Evolutionary conservation across 2,329 filamentous ascomycete species (phyloP).

Genomic region (Colletotrichum tofieldiae): DNA sequence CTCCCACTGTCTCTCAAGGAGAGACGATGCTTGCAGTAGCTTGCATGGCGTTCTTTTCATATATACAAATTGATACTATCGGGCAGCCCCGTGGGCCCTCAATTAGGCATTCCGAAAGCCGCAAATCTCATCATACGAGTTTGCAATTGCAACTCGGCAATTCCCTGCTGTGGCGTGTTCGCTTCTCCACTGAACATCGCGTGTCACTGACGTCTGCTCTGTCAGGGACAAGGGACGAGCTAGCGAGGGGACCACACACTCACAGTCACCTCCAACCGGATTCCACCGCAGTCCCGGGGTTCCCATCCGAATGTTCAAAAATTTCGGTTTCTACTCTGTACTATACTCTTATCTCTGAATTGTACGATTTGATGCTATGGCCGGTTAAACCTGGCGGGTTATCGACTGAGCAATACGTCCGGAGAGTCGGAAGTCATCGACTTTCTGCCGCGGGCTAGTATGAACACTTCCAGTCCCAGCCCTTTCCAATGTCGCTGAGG

Average conservation of each 20-base stretch:
- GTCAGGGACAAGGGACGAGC: slow-evolving; percentile 9
- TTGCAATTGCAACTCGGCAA: slow-evolving; percentile 39
- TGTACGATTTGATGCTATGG: background rate
- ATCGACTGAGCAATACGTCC: background rate
- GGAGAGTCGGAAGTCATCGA: background rate
- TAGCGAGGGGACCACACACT: slow-evolving; percentile 9
- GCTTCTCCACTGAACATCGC: slow-evolving; percentile 34
- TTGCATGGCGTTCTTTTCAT: slow-evolving; percentile 5
- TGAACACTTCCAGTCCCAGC: background rate
- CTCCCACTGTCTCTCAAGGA: background rate
- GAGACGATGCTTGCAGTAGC: background rate
- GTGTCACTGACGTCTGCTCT: slow-evolving; percentile 36
- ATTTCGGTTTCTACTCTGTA: background rate
- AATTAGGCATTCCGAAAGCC: slow-evolving; percentile 20
- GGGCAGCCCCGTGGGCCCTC: slow-evolving; percentile 7
- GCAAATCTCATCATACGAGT: slow-evolving; percentile 41
- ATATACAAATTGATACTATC: slow-evolving; percentile 15
- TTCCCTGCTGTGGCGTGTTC: slow-evolving; percentile 37
- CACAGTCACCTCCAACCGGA: background rate
- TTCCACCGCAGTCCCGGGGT: too few relatives aligned
- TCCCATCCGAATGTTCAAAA: background rate
- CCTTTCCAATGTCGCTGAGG: background rate
- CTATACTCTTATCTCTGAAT: background rate
- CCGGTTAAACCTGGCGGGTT: too few relatives aligned
- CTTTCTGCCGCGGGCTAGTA: background rate